Evolutionary conservation across 2,329 filamentous ascomycete genomes (phyloP).

Genomic region (Fusarium decemcellulare): DNA sequence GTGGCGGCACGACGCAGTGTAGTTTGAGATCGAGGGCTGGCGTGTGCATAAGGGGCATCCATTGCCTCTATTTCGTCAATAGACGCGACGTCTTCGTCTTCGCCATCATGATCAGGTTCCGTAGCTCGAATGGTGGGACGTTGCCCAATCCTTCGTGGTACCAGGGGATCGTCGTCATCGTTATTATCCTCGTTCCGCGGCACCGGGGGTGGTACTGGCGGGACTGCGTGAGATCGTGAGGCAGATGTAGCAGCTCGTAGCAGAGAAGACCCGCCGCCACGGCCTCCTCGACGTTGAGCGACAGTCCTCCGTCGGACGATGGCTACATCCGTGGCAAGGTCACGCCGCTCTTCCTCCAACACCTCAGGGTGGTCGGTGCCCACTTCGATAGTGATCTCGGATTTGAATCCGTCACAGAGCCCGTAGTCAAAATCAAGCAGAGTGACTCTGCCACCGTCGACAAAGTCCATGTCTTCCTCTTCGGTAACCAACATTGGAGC

Average conservation of each 20-base stretch:
- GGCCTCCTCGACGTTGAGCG: conserved; percentile 69
- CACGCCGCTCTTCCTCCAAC: conserved; percentile 80
- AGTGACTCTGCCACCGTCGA: conserved; percentile 82
- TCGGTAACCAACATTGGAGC: conserved; percentile 71
- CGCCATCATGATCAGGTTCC: conserved; percentile 48
- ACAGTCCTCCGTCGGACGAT: conserved; percentile 83
- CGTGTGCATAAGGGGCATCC: conserved; percentile 81
- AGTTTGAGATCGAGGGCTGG: conserved; percentile 77
- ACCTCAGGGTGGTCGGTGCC: conserved; percentile 78
- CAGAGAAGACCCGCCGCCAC: conserved; percentile 57
- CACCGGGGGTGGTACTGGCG: conserved; percentile 37
- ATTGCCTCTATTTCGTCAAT: conserved; percentile 73
- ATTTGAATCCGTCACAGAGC: conserved; percentile 66
- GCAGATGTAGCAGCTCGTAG: conserved; percentile 65
- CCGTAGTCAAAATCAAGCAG: conserved; percentile 82
- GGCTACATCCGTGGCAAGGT: conserved; percentile 83
- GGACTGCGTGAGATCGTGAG: conserved; percentile 45
- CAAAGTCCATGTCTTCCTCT: conserved; percentile 80
- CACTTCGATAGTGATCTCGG: conserved; percentile 79
- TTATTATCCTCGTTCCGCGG: conserved; percentile 50
- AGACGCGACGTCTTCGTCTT: conserved; percentile 61
- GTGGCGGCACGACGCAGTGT: conserved; percentile 81
- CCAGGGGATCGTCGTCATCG: conserved; percentile 57
- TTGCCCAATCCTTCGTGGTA: conserved; percentile 63
- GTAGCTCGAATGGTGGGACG: conserved; percentile 35